A percentile compares a stretch with the other conserved stretches of the same genome.
Evolutionary conservation across 2,329 filamentous ascomycete species (phyloP).

Genomic region (Endoconidiophora laricicola): DNA sequence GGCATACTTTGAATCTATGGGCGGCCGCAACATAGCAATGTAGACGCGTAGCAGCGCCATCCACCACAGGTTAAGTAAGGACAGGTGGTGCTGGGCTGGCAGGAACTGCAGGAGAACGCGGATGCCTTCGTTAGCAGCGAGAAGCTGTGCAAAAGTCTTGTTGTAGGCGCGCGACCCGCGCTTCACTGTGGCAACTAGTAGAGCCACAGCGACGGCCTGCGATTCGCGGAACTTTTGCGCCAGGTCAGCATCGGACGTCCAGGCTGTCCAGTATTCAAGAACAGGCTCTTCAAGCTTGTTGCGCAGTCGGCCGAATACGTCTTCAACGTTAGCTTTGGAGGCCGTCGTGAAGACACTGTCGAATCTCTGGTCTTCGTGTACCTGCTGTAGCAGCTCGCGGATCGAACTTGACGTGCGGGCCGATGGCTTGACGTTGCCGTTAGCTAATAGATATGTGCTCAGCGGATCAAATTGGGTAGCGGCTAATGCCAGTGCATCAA

Average conservation of each 20-base stretch:
- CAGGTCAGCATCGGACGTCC: constrained; percentile 49
- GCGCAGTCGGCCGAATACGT: constrained; percentile 34
- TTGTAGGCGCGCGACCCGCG: constrained; percentile 52
- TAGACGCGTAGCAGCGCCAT: constrained; percentile 65
- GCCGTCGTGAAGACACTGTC: constrained; percentile 44
- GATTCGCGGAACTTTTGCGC: constrained; percentile 59
- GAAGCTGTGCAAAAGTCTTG: constrained; percentile 65
- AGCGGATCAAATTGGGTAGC: constrained; percentile 40
- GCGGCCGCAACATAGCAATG: constrained; percentile 56
- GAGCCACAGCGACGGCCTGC: constrained; percentile 41
- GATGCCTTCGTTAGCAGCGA: constrained; percentile 77
- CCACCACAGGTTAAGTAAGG: constrained; percentile 77
- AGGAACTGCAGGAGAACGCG: constrained; percentile 69
- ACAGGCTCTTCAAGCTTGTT: constrained; percentile 50
- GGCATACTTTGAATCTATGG: constrained; percentile 50
- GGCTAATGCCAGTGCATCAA: constrained; percentile 67
- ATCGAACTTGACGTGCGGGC: constrained; percentile 44
- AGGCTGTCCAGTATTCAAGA: constrained; percentile 83
- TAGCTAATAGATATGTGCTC: constrained; percentile 55
- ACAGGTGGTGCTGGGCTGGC: constrained; percentile 54
- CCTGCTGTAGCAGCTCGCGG: constrained; percentile 51
- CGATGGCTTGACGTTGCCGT: constrained; percentile 50
- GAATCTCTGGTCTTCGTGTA: constrained; percentile 54
- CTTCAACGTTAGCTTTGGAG: constrained; percentile 45
- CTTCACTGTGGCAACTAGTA: constrained; percentile 44